Evolutionary conservation across 257 asterid genomes (phyloP).

Genomic region (Ligustrum vulgare): DNA sequence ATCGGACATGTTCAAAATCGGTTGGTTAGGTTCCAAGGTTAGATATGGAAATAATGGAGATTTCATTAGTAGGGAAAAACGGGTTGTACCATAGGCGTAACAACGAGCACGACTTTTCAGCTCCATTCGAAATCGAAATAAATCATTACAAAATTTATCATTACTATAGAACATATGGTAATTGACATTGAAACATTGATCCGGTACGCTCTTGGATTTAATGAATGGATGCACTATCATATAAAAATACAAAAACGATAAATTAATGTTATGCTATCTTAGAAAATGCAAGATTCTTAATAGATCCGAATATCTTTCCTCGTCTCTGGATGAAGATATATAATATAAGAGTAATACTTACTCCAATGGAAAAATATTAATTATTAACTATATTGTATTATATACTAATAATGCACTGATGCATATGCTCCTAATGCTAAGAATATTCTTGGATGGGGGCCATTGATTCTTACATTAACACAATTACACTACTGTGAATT

Average conservation of each 20-base stretch:
- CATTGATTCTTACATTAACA: constrained; percentile 18
- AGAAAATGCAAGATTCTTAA: constrained; percentile 26
- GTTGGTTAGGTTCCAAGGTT: too few species aligned
- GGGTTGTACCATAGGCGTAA: too few species aligned
- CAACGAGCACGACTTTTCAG: too few species aligned
- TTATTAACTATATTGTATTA: constrained; percentile 6
- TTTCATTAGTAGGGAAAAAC: too few species aligned
- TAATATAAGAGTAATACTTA: constrained; percentile 11
- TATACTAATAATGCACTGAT: background rate
- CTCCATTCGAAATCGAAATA: too few species aligned
- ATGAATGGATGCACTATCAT: background rate
- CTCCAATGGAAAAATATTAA: constrained; percentile 13
- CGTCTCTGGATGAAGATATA: constrained; percentile 16
- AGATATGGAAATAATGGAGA: too few species aligned
- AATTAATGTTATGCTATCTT: constrained; percentile 7
- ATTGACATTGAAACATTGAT: too few species aligned
- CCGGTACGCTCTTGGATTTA: background rate
- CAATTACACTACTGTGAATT: background rate
- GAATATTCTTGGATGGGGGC: constrained; percentile 32
- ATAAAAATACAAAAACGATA: background rate
- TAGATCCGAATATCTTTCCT: constrained; percentile 21
- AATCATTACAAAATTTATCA: too few species aligned
- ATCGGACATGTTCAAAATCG: too few species aligned
- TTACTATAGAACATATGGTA: background rate
- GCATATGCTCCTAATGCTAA: constrained; percentile 22